phyloP scores from a whole-genome alignment of 2,329 filamentous ascomycete genomes.

The Clonostachys solani region DNA sequence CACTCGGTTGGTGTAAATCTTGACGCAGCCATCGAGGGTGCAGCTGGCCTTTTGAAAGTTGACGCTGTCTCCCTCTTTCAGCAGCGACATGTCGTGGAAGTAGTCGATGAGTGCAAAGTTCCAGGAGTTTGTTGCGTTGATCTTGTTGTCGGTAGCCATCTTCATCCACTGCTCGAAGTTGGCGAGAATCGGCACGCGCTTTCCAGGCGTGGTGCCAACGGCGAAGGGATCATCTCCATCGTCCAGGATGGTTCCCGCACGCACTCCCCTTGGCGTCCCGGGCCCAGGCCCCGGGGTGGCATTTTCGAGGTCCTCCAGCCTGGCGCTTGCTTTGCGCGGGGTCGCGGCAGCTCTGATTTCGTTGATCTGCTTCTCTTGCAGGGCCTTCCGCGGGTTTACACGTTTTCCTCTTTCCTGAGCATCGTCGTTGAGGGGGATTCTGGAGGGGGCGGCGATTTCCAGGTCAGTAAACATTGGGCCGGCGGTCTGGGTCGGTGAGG shows the following conservation, averaged over 20 bases:
- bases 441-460: slow-evolving; percentile 23
- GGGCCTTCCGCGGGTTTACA: slow-evolving; percentile 79
- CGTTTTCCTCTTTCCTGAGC: slow-evolving; percentile 85
- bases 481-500: too few species aligned
- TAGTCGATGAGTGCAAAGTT: slow-evolving; percentile 99
- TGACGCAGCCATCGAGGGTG: slow-evolving; percentile 95
- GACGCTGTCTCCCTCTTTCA: slow-evolving; percentile 94
- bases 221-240: slow-evolving; percentile 57
- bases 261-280: slow-evolving; percentile 40
- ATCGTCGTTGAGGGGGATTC: slow-evolving; percentile 96
- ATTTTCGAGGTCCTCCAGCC: slow-evolving; percentile 55
- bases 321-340: slow-evolving; percentile 57
- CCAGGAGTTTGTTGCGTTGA: slow-evolving; percentile 98
- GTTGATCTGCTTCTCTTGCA: slow-evolving; percentile 88
- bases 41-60: slow-evolving; percentile 99
- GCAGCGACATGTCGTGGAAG: slow-evolving; percentile 96
- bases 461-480: too few species aligned
- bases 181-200: slow-evolving; percentile 89
- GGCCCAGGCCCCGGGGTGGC: slow-evolving; percentile 51
- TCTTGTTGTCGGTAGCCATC: slow-evolving; percentile 99
- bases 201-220: slow-evolving; percentile 86
- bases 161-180: slow-evolving; percentile 99
- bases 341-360: slow-evolving; percentile 75
- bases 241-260: slow-evolving; percentile 19
- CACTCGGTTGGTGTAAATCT: slow-evolving; percentile 97